Conservation (phyloP, 306 rosid genomes). For the Medicago lupulina region DNA sequence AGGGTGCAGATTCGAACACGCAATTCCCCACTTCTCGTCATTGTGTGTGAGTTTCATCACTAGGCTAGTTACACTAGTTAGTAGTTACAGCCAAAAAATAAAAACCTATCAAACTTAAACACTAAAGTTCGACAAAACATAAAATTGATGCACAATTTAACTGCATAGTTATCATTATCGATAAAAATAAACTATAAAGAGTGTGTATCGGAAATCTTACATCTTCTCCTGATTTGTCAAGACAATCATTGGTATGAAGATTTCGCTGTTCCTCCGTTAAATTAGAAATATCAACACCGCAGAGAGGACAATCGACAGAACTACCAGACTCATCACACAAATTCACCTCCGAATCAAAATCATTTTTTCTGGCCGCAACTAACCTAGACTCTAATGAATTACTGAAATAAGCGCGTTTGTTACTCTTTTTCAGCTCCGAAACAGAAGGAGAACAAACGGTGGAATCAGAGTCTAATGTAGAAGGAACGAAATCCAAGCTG, state of each 20-base stretch:
- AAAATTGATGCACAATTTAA: not conserved
- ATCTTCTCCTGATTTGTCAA: conserved; percentile 54
- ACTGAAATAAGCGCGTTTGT: conserved; percentile 42
- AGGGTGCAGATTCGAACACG: too few species aligned
- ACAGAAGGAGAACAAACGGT: conserved; percentile 20
- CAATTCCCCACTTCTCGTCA: too few species aligned
- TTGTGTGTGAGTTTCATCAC: too few species aligned
- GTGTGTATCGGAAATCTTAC: conserved; percentile 41
- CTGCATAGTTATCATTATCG: not conserved
- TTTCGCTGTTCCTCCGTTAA: conserved; percentile 64
- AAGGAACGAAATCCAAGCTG: conserved; percentile 66
- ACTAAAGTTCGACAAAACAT: not conserved
- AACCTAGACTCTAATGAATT: conserved; percentile 80
- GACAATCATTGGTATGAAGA: conserved; percentile 76
- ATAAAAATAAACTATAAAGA: not conserved
- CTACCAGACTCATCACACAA: conserved; percentile 46
- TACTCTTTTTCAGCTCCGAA: conserved; percentile 45
- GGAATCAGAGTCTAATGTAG: conserved; percentile 49
- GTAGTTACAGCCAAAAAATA: too few species aligned
- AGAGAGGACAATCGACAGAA: conserved; percentile 68
- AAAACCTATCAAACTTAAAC: not conserved
- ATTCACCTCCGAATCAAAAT: conserved; percentile 51
- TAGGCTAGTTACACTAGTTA: too few species aligned
- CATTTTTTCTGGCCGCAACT: conserved; percentile 43
- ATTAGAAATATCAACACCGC: conserved; percentile 73